Base-by-base conservation (phyloP, 1,284 basidiomycete genomes). In the Singerocomus inundabilis region DNA sequence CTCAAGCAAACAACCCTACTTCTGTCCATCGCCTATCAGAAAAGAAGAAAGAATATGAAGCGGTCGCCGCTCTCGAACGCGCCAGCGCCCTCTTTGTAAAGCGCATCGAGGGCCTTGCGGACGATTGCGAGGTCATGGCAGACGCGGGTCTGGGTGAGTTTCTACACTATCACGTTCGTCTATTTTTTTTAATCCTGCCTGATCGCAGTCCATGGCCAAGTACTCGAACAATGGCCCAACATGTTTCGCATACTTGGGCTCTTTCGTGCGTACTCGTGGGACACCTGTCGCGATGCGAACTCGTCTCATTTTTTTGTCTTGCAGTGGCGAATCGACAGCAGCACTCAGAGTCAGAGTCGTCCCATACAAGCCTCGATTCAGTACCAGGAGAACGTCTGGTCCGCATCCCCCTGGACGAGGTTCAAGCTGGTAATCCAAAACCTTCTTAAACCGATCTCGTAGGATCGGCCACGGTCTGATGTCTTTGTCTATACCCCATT, bases 31-130 rank as follows among this genome's bases (percentile, higher is more conserved):
- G 82, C 56, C 72, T 88, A 31, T 50, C 74, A 1, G 87, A 90
- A 61, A 90, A 89, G 72, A 89, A 87, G 72, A 89, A 87, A 61
- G 87, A 90, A 64, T 80, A 74, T 46, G 85, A 88, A 49, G 85
- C 84, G 0, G 83, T 88, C n/a, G 75, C 79, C 18, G 86, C 86
- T 4, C 72, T 90, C 11, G 84, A 88, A 58, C 74, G 73, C 46
- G 79, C 84, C 1, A 84, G 80, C 46, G 66, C 75, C 12, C 68
- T 82, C 34, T 87, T 85, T 61, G 71, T 85, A 13, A 78, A 81
- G 61, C 78, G 85, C 10, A 79, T 90, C 35, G 82, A 85, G 56
- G 80, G 75, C 7, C 69, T 90, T 5, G 81, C 78, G 29, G 80
- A 85, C 28, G 86, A 90, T 61, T 85, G 82, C 58, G 78, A 87